A percentile compares a stretch with the other conserved stretches of the same genome.
phyloP scores from a whole-genome alignment of 306 rosid species.

The Castanea crenata region DNA sequence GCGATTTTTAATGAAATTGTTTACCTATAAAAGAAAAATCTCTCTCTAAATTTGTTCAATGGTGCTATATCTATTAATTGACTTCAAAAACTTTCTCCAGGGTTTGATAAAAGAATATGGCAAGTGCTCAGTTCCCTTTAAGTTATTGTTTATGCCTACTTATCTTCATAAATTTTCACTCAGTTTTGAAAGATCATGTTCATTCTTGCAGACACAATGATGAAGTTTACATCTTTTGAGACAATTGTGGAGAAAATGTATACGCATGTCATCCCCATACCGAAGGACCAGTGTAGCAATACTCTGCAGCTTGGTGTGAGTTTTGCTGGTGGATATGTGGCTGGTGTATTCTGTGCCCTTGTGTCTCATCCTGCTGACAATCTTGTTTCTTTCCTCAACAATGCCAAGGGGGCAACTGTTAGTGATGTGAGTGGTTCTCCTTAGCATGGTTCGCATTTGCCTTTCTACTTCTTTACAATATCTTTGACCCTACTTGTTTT shows the following conservation, averaged over 20 bases:
- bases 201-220: constrained; percentile 78
- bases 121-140: background rate
- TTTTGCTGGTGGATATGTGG: constrained; percentile 90
- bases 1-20: no score
- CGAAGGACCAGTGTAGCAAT: constrained; percentile 87
- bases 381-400: constrained; percentile 94
- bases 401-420: constrained; percentile 93
- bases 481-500: constrained; percentile 9
- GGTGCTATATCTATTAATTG: background rate
- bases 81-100: background rate
- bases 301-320: constrained; percentile 85
- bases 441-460: background rate
- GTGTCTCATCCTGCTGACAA: constrained; percentile 99
- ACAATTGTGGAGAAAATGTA: constrained; percentile 77
- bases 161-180: background rate
- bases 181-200: background rate
- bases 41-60: background rate
- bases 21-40: no score
- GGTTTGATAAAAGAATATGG: background rate
- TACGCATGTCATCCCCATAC: constrained; percentile 68
- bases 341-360: constrained; percentile 89
- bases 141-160: background rate
- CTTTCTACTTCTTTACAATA: constrained; percentile 4
- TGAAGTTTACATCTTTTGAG: constrained; percentile 97
- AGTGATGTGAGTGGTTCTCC: constrained; percentile 72